Percentiles rank a stretch among this genome's conserved stretches.
Evolutionary conservation across 768 basidiomycete genomes (phyloP).

Genomic region (Russula lepida): DNA sequence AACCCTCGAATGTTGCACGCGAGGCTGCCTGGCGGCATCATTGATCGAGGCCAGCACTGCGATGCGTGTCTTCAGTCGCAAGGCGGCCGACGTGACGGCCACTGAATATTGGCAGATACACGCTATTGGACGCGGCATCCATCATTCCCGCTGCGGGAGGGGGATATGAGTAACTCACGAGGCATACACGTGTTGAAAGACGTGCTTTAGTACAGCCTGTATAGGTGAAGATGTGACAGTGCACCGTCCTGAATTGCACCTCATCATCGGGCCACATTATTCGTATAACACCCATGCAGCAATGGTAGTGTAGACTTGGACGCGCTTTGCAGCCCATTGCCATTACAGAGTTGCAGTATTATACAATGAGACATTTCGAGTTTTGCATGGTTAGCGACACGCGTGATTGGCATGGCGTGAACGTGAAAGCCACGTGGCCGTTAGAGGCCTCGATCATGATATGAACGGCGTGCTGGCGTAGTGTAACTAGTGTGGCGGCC

Average conservation of each 20-base stretch:
- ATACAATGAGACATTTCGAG: neutral
- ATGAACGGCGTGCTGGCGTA: neutral
- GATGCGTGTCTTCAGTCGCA: constrained; percentile 13
- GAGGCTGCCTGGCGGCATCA: constrained; percentile 18
- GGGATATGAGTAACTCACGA: constrained; percentile 7
- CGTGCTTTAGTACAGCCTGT: constrained; percentile 2
- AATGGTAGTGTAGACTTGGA: neutral
- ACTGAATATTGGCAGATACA: neutral
- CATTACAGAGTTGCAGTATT: neutral
- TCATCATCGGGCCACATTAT: neutral
- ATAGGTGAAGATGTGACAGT: constrained; percentile 10
- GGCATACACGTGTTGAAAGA: constrained; percentile 17
- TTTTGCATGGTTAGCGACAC: neutral
- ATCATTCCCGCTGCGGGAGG: neutral
- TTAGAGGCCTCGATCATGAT: neutral
- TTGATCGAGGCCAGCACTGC: constrained; percentile 19
- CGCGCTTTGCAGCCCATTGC: neutral
- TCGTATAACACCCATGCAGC: neutral
- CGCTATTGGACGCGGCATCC: neutral
- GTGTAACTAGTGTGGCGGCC: neutral
- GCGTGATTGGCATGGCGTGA: constrained; percentile 13
- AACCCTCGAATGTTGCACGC: constrained; percentile 3
- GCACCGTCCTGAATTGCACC: neutral
- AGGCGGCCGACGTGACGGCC: neutral
- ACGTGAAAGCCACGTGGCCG: constrained; percentile 6